Conservation (phyloP, 805 yeast genomes). For the Starmerella bacillaris region DNA sequence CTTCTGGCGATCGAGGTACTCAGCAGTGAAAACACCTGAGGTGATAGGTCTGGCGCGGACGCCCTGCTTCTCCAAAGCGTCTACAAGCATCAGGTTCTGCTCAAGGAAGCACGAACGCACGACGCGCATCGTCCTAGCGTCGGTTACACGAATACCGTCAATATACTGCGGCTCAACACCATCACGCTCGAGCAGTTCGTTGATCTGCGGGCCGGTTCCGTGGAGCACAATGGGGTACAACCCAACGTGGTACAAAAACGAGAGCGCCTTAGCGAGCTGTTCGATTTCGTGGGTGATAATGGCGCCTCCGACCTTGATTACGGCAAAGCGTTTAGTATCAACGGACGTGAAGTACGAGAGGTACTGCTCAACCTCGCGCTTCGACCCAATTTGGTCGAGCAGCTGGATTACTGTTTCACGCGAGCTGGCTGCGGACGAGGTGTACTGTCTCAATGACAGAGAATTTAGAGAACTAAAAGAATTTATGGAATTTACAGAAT, state of each 20-base stretch:
- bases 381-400: constrained; percentile 88
- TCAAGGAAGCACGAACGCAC: constrained; percentile 90
- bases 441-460: too few relatives aligned
- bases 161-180: constrained; percentile 91
- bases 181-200: constrained; percentile 76
- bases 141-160: constrained; percentile 93
- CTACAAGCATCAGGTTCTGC: constrained; percentile 85
- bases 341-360: constrained; percentile 92
- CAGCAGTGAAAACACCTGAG: constrained; percentile 91
- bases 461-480: too few relatives aligned
- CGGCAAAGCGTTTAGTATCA: constrained; percentile 80
- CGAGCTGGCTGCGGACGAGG: constrained; percentile 28
- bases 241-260: constrained; percentile 93
- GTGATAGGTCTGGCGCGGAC: constrained; percentile 98
- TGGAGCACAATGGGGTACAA: constrained; percentile 90
- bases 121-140: constrained; percentile 83
- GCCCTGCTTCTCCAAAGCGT: constrained; percentile 89
- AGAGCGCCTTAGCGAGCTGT: constrained; percentile 86
- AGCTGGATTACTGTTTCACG: constrained; percentile 91
- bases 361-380: constrained; percentile 95
- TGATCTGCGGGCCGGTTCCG: constrained; percentile 98
- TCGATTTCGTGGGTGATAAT: constrained; percentile 87
- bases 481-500: too few relatives aligned
- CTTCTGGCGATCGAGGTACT: constrained; percentile 73
- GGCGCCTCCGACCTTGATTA: constrained; percentile 97